Conservation (phyloP, 495 filamentous ascomycete species). For the Neurospora sp. region DNA sequence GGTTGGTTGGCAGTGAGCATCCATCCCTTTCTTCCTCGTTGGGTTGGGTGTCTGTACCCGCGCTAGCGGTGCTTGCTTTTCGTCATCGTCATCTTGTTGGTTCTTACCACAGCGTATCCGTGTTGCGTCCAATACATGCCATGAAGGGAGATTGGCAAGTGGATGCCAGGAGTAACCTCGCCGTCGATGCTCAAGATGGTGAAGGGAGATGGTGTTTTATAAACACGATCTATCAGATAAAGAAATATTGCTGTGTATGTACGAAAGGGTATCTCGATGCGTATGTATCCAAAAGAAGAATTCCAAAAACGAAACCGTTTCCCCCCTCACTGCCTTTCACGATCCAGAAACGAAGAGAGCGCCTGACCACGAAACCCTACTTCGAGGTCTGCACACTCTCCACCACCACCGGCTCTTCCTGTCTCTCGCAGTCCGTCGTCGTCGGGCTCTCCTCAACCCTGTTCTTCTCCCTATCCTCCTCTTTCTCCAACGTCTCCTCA, state of each 20-base stretch:
- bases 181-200: neutral
- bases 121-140: neutral
- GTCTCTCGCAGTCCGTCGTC: neutral
- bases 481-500: neutral
- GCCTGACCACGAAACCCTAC: neutral
- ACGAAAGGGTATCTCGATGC: neutral
- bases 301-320: neutral
- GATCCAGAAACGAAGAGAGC: neutral
- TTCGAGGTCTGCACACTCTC: neutral
- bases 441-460: neutral
- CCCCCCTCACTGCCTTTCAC: neutral
- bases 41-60: neutral
- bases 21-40: neutral
- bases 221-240: neutral
- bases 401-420: neutral
- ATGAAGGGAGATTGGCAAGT: neutral
- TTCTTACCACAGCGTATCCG: neutral
- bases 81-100: neutral
- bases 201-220: neutral
- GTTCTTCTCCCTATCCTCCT: neutral
- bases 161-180: neutral
- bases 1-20: neutral
- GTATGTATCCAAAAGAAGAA: neutral
- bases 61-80: neutral
- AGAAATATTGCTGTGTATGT: neutral